A percentile compares a stretch with the other conserved stretches of the same genome.
Conservation (phyloP, 345 rosid genomes). For the Gossypium raimondii region DNA sequence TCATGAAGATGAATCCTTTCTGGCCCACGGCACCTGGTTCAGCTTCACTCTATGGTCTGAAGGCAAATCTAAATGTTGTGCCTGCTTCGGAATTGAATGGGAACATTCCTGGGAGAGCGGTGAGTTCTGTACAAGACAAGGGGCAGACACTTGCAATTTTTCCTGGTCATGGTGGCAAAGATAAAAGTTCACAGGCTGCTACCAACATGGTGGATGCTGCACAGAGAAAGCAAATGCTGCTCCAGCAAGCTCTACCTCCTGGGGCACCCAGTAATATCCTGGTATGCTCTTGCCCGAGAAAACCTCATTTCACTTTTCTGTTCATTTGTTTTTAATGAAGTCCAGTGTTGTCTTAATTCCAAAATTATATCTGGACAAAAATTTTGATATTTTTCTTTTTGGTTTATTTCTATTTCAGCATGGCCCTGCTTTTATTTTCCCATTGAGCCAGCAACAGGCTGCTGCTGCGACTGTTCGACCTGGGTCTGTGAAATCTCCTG, state of each 20-base stretch:
- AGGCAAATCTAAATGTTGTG: slow-evolving; percentile 68
- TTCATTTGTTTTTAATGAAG: neutral
- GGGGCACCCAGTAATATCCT: slow-evolving; percentile 69
- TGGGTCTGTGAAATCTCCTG: slow-evolving; percentile 59
- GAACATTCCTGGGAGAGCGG: slow-evolving; percentile 43
- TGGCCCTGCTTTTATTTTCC: slow-evolving; percentile 81
- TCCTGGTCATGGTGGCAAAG: slow-evolving; percentile 45
- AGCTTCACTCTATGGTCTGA: slow-evolving; percentile 68
- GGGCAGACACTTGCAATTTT: slow-evolving; percentile 44
- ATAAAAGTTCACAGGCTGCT: slow-evolving; percentile 48
- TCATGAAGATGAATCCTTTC: slow-evolving; percentile 74
- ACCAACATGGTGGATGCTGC: slow-evolving; percentile 51
- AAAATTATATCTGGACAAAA: neutral
- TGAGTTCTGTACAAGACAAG: slow-evolving; percentile 54
- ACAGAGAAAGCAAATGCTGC: slow-evolving; percentile 79
- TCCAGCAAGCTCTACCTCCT: slow-evolving; percentile 77
- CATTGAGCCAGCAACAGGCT: slow-evolving; percentile 82
- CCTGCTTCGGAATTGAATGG: slow-evolving; percentile 74
- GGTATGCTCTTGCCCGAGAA: slow-evolving; percentile 39
- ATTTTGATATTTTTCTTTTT: neutral
- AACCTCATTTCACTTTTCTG: too few relatives aligned
- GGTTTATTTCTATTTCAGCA: slow-evolving; percentile 42
- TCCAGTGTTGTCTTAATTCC: neutral
- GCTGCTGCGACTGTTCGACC: slow-evolving; percentile 63
- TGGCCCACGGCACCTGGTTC: slow-evolving; percentile 88